Percentiles rank a stretch among this genome's conserved stretches.
Evolutionary conservation across 2,329 filamentous ascomycete genomes (phyloP).

Genomic region (Aspergillus calidoustus): DNA sequence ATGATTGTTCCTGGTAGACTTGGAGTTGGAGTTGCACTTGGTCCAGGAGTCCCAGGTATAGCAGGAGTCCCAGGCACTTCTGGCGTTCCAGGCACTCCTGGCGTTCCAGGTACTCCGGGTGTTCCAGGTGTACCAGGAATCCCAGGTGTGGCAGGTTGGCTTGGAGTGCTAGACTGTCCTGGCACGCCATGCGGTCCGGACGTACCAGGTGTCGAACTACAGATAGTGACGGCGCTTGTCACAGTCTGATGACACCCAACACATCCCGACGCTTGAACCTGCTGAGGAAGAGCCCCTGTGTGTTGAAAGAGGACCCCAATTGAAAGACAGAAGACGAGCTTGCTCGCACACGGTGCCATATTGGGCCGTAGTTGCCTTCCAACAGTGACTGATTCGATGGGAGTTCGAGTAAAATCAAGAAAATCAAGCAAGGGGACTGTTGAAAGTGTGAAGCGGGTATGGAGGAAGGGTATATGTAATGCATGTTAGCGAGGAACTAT

Average conservation of each 20-base stretch:
- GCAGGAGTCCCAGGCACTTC: neutral
- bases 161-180: neutral
- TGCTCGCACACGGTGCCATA: constrained; percentile 13
- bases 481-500: neutral
- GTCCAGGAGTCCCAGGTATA: neutral
- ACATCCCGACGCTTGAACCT: neutral
- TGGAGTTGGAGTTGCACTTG: neutral
- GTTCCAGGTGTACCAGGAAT: neutral
- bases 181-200: neutral
- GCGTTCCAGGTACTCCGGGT: neutral
- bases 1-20: neutral
- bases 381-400: neutral
- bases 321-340: constrained; percentile 9
- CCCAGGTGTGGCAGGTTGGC: neutral
- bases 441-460: neutral
- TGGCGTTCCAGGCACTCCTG: neutral
- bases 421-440: neutral
- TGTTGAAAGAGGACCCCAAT: constrained; percentile 7
- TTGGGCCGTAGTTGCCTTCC: neutral
- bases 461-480: constrained; percentile 8
- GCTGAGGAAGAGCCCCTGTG: constrained; percentile 9
- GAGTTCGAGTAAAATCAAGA: neutral
- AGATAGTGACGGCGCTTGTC: constrained; percentile 13
- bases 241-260: constrained; percentile 9
- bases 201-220: neutral